phyloP scores from a whole-genome alignment of 179 eudicot genomes.

The Patellifolia procumbens region DNA sequence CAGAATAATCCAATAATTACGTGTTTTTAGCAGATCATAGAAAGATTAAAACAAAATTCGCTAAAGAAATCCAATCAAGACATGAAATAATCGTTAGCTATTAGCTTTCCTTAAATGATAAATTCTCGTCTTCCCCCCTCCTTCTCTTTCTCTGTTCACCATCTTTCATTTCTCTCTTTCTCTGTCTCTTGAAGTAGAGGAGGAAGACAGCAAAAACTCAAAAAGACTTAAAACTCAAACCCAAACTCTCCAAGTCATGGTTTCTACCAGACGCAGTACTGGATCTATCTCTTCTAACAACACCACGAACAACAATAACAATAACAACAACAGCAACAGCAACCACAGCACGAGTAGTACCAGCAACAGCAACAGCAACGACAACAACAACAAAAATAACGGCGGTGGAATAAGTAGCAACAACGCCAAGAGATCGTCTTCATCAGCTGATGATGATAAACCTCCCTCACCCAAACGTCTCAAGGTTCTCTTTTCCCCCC shows the following conservation, averaged over 20 bases:
- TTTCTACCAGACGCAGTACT: slow-evolving; percentile 67
- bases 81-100: no score
- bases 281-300: slow-evolving; percentile 55
- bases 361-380: slow-evolving; percentile 14
- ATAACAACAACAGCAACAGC: no score
- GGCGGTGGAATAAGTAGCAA: background rate
- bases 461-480: no score
- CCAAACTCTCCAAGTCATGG: slow-evolving; percentile 40
- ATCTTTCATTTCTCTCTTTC: background rate
- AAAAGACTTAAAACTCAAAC: background rate
- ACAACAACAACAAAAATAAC: slow-evolving; percentile 7
- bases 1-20: no score
- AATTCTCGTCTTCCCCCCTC: no score
- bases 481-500: no score
- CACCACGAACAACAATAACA: slow-evolving; percentile 16
- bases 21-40: no score
- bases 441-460: slow-evolving; percentile 41
- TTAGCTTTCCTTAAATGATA: no score
- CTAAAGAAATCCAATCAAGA: no score
- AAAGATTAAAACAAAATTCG: no score
- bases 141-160: no score
- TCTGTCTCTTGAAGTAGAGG: background rate
- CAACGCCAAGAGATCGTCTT: slow-evolving; percentile 46
- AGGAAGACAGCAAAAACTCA: slow-evolving; percentile 12
- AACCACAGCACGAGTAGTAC: slow-evolving; percentile 25